Conservation (phyloP, 1,284 basidiomycete species). For the Boletus holoroseus region DNA sequence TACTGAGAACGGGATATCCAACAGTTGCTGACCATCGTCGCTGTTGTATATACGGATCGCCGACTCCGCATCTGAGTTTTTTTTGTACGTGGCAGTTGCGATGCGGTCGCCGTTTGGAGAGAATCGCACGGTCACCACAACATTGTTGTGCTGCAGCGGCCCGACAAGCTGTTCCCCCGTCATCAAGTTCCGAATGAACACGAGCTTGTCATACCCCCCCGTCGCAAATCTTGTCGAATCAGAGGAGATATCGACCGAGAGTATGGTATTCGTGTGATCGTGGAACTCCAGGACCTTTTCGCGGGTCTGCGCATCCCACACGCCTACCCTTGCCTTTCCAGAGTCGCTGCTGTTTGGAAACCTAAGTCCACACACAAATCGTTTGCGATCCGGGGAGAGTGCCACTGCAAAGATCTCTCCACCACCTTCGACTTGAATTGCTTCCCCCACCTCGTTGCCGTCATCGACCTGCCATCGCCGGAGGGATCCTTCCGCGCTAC, state of each 20-base stretch:
- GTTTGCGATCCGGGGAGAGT: constrained; percentile 7
- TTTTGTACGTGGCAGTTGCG: not conserved
- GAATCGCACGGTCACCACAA: not conserved
- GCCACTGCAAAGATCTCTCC: not conserved
- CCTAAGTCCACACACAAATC: constrained; percentile 9
- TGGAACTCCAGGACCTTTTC: not conserved
- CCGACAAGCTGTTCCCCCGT: not conserved
- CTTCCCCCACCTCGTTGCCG: not conserved
- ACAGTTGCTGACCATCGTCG: not conserved
- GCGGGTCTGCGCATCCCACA: constrained; percentile 6
- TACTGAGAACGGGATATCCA: not conserved
- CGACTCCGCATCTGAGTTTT: not conserved
- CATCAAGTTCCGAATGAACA: not conserved
- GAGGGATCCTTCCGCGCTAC: not conserved
- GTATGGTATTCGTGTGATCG: constrained; percentile 21
- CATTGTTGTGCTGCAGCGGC: not conserved
- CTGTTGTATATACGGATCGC: not conserved
- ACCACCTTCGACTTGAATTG: not conserved
- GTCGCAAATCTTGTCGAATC: constrained; percentile 8
- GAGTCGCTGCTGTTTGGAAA: rapidly evolving
- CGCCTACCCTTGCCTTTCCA: not conserved
- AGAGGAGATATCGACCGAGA: not conserved
- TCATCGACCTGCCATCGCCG: constrained; percentile 4
- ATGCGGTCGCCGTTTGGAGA: not conserved
- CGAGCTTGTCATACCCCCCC: not conserved